Conservation (phyloP, 768 basidiomycete species). For the Russula griseocarnosa region DNA sequence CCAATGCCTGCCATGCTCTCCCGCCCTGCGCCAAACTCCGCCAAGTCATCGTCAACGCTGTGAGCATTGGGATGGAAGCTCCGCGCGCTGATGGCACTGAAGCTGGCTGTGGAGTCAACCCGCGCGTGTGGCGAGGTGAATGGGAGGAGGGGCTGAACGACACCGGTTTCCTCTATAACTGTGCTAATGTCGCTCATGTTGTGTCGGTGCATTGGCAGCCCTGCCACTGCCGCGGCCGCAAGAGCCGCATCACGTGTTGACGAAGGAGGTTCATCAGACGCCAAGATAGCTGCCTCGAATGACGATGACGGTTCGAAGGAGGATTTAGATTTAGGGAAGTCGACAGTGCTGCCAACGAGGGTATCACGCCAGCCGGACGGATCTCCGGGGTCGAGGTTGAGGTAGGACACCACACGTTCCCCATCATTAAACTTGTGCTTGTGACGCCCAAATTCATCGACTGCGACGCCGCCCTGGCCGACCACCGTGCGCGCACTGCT, state of each 20-base stretch:
- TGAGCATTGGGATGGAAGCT: background rate
- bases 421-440: slow-evolving; percentile 15
- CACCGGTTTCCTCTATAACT: slow-evolving; percentile 4
- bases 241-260: slow-evolving; percentile 5
- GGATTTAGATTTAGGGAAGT: slow-evolving; percentile 2
- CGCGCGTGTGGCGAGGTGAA: slow-evolving; percentile 27
- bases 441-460: slow-evolving; percentile 27
- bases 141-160: slow-evolving; percentile 36
- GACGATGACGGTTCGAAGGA: background rate
- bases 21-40: slow-evolving; percentile 8
- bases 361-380: slow-evolving; percentile 25
- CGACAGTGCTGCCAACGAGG: slow-evolving; percentile 23
- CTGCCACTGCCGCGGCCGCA: slow-evolving; percentile 4
- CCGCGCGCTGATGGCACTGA: slow-evolving; percentile 24
- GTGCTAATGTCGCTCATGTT: slow-evolving; percentile 18
- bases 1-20: slow-evolving; percentile 47
- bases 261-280: background rate
- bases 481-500: slow-evolving; percentile 35
- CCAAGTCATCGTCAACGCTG: slow-evolving; percentile 5
- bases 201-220: slow-evolving; percentile 13
- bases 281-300: background rate
- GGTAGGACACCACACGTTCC: slow-evolving; percentile 18
- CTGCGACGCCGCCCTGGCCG: slow-evolving; percentile 25
- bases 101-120: slow-evolving; percentile 31
- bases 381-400: slow-evolving; percentile 24